phyloP scores from a whole-genome alignment of 345 rosid genomes.

The Eucalyptus rudis region DNA sequence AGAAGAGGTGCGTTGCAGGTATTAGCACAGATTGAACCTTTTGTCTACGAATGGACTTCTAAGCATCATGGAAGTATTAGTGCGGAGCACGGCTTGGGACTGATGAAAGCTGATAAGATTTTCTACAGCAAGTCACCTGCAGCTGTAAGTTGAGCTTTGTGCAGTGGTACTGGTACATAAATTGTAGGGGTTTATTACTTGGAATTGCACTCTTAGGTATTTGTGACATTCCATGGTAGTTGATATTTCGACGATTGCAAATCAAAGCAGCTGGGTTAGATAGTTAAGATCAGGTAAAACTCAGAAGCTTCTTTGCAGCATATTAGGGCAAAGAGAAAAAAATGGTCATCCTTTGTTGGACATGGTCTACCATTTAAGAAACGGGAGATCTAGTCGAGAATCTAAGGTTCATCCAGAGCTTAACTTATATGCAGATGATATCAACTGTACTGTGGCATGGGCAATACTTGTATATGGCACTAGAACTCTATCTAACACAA shows the following conservation, averaged over 20 bases:
- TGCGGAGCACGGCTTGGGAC: conserved; percentile 95
- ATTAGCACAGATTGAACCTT: conserved; percentile 74
- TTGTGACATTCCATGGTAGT: background rate
- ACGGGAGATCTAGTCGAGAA: background rate
- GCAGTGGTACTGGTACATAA: no score
- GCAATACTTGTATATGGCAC: background rate
- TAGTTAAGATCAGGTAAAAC: background rate
- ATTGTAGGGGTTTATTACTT: background rate
- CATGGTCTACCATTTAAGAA: background rate
- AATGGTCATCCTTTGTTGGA: background rate
- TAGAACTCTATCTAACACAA: background rate
- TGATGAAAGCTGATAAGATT: conserved; percentile 84
- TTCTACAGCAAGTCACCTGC: conserved; percentile 70
- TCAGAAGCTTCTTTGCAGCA: background rate
- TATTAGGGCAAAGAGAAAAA: background rate
- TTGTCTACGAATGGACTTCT: conserved; percentile 91
- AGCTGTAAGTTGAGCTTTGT: conserved; percentile 32
- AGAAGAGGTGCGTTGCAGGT: conserved; percentile 26
- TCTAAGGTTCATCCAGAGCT: background rate
- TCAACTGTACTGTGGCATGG: background rate
- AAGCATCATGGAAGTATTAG: conserved; percentile 85
- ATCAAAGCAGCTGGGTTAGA: background rate
- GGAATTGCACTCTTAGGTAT: background rate
- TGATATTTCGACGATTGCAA: background rate
- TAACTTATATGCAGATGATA: background rate